Conservation (phyloP, 2,329 filamentous ascomycete species). For the Claviceps citrina region DNA sequence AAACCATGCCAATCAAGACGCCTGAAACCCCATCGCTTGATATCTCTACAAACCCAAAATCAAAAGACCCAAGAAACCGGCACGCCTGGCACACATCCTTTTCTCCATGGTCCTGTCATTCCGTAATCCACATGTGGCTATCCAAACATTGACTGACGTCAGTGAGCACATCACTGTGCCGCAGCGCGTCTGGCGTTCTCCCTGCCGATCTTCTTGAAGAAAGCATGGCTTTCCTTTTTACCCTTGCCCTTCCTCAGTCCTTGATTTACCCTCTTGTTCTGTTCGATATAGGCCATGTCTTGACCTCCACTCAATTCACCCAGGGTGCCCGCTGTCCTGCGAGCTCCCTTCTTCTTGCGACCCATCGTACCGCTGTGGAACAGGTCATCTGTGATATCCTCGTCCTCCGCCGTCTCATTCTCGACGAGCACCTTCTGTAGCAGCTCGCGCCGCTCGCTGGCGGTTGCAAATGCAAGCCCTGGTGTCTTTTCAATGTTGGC, state of each 20-base stretch:
- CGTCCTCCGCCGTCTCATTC: slow-evolving; percentile 60
- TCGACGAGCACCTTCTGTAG: slow-evolving; percentile 81
- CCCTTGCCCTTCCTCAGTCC: slow-evolving; percentile 21
- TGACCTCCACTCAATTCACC: slow-evolving; percentile 80
- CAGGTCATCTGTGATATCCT: slow-evolving; percentile 40
- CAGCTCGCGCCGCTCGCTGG: slow-evolving; percentile 68
- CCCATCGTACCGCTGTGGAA: slow-evolving; percentile 30
- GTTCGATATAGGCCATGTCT: slow-evolving; percentile 91
- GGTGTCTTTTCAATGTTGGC: slow-evolving; percentile 78
- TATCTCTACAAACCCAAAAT: not conserved
- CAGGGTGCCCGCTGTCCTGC: slow-evolving; percentile 70
- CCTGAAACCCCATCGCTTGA: not conserved
- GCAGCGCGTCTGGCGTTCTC: slow-evolving; percentile 25
- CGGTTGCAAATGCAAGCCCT: slow-evolving; percentile 63
- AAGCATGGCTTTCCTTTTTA: slow-evolving; percentile 24
- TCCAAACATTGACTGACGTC: not conserved
- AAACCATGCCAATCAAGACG: not conserved
- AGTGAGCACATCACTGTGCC: slow-evolving; percentile 10
- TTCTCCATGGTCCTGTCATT: not conserved
- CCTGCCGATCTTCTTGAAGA: slow-evolving; percentile 28
- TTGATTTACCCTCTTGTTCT: slow-evolving; percentile 55
- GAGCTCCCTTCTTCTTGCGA: slow-evolving; percentile 40
- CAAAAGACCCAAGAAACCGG: not conserved
- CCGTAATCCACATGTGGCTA: not conserved
- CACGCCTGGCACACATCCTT: too few species aligned